Percentiles rank a stretch among this genome's conserved stretches.
Conservation (phyloP, 2,329 filamentous ascomycete species). For the Biscogniauxia sp. region DNA sequence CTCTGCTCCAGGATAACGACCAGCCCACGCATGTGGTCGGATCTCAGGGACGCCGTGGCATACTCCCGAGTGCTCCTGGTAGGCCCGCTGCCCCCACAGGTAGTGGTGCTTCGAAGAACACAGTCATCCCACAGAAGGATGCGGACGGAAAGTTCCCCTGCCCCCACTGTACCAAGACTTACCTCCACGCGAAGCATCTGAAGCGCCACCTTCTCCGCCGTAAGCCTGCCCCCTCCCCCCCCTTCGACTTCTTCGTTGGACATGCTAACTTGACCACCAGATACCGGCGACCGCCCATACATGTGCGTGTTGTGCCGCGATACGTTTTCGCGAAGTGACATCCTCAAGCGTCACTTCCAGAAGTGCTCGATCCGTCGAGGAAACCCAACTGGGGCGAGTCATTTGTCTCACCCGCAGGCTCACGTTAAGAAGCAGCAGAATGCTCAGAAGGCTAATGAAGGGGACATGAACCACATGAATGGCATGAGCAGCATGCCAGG, state of each 20-base stretch:
- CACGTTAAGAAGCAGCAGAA: conserved; percentile 79
- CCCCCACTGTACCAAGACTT: conserved; percentile 97
- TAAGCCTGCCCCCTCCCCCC: conserved; percentile 54
- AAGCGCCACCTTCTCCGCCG: conserved; percentile 94
- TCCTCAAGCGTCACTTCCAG: conserved; percentile 97
- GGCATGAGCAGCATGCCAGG: conserved; percentile 57
- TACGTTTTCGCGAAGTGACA: conserved; percentile 96
- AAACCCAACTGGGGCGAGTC: conserved; percentile 91
- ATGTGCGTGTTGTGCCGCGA: conserved; percentile 98
- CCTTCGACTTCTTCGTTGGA: not conserved
- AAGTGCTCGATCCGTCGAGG: conserved; percentile 97
- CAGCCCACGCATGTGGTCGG: conserved; percentile 90
- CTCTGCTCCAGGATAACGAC: conserved; percentile 55
- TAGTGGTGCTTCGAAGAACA: conserved; percentile 69
- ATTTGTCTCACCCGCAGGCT: conserved; percentile 88
- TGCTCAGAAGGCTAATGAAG: conserved; percentile 49
- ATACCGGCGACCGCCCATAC: conserved; percentile 96
- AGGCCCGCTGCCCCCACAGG: conserved; percentile 75
- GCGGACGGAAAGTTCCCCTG: conserved; percentile 98
- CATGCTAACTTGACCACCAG: conserved; percentile 44
- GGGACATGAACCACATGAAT: conserved; percentile 59
- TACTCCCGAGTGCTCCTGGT: conserved; percentile 86
- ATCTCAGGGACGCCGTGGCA: conserved; percentile 87
- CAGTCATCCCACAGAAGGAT: conserved; percentile 88
- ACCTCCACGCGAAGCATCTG: conserved; percentile 93